These are phyloP conservation scores for Penicillium sp. DNA, from an alignment of 2,329 filamentous ascomycete genomes.

Conservation along the genomic window DNA sequence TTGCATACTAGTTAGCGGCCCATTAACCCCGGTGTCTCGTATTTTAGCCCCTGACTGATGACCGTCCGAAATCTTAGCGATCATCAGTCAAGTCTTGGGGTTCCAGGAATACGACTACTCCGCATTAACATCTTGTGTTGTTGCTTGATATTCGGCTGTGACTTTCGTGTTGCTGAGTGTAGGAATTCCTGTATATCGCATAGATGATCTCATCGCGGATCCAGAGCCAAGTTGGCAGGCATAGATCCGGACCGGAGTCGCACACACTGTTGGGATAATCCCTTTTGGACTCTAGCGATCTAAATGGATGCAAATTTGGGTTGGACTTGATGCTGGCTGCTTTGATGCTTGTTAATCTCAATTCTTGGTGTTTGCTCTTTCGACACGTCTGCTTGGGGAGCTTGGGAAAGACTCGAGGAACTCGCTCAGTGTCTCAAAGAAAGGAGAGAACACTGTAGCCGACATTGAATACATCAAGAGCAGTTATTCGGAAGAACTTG, in stretches of 20 bases:
- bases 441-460: neutral
- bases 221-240: neutral
- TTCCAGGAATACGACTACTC: neutral
- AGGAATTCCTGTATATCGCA: neutral
- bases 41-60: conserved; percentile 21
- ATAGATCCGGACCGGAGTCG: neutral
- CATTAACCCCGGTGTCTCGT: conserved; percentile 4
- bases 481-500: neutral
- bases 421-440: neutral
- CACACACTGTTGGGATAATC: neutral
- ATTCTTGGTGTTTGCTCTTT: conserved; percentile 10
- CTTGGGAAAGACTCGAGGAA: neutral
- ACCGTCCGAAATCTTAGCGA: conserved; percentile 6
- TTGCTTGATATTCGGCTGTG: neutral
- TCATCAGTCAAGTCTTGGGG: conserved; percentile 2
- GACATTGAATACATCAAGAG: neutral
- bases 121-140: neutral
- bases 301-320: conserved; percentile 8
- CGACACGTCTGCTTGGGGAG: conserved; percentile 8
- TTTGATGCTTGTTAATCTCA: conserved; percentile 5
- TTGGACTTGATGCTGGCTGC: conserved; percentile 9
- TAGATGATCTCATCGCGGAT: neutral
- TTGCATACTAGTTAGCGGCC: conserved; percentile 1
- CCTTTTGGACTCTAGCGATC: neutral
- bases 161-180: neutral